These are phyloP conservation scores for Tuber microsphaerosporum DNA, from an alignment of 495 filamentous ascomycete genomes.

Conservation along the genomic window DNA sequence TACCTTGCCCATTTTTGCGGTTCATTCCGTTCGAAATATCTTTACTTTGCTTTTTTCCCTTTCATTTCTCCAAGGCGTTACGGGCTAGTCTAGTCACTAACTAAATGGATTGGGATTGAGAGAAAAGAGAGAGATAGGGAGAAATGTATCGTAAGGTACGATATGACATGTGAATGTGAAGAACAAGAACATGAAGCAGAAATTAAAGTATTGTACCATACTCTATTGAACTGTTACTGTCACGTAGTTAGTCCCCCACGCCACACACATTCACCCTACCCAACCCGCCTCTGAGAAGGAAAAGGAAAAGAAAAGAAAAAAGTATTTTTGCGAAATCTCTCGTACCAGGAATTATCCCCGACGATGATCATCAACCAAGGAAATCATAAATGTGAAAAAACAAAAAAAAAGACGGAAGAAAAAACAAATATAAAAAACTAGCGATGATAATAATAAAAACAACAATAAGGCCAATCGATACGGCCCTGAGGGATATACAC, in stretches of 20 bases:
- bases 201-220: not conserved
- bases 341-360: constrained; percentile 20
- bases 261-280: constrained; percentile 11
- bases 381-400: constrained; percentile 2
- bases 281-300: constrained; percentile 26
- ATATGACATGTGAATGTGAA: not conserved
- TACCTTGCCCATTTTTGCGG: constrained; percentile 10
- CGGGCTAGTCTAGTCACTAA: not conserved
- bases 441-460: too few species aligned
- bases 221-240: not conserved
- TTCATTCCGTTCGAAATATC: constrained; percentile 23
- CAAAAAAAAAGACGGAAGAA: not conserved
- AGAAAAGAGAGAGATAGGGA: not conserved
- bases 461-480: not conserved
- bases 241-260: not conserved
- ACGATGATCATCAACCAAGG: constrained; percentile 25
- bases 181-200: not conserved
- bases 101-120: not conserved
- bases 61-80: not conserved
- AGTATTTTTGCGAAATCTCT: constrained; percentile 7
- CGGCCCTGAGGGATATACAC: not conserved
- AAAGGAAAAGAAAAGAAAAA: not conserved
- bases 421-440: not conserved
- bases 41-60: not conserved
- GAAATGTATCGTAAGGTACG: not conserved